These are phyloP conservation scores for Colletotrichum costaricense DNA, from an alignment of 2,329 filamentous ascomycete species.

Conservation along the genomic window DNA sequence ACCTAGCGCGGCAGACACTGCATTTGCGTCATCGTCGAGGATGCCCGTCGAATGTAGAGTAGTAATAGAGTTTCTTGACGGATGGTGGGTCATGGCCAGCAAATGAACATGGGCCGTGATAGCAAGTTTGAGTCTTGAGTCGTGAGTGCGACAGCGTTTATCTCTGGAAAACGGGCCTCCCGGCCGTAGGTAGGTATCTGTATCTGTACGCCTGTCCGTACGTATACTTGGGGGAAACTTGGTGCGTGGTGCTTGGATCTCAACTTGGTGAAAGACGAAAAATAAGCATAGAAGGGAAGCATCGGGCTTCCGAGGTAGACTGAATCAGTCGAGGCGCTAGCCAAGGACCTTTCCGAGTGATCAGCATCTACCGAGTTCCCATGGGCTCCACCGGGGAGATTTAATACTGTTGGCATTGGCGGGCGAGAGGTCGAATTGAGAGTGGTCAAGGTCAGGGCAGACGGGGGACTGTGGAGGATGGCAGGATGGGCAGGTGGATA, in stretches of 20 bases:
- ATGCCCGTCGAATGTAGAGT: slow-evolving; percentile 1
- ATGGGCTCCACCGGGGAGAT: slow-evolving; percentile 24
- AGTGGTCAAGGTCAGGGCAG: slow-evolving; percentile 19
- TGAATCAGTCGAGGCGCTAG: slow-evolving; percentile 21
- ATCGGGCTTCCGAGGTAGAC: slow-evolving; percentile 10
- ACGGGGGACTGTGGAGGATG: slow-evolving; percentile 23
- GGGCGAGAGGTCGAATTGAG: slow-evolving; percentile 5
- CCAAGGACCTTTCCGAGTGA: slow-evolving; percentile 28
- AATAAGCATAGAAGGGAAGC: slow-evolving; percentile 12
- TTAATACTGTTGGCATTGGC: slow-evolving; percentile 31
- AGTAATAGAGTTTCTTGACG: background rate
- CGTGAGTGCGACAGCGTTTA: background rate
- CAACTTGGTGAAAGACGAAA: background rate
- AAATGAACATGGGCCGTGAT: background rate
- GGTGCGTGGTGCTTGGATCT: background rate
- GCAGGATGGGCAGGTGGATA: background rate
- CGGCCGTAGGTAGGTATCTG: background rate
- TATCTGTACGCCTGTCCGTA: background rate
- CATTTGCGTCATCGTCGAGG: background rate
- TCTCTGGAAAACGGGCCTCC: background rate
- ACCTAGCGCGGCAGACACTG: background rate
- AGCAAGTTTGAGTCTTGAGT: background rate
- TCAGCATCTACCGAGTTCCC: slow-evolving; percentile 31
- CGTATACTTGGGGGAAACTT: too few relatives aligned
- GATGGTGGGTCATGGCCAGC: background rate